A percentile compares a stretch with the other conserved stretches of the same genome.
Conservation (phyloP, 1,284 basidiomycete species). For the Cryptococcus depauperatus region DNA sequence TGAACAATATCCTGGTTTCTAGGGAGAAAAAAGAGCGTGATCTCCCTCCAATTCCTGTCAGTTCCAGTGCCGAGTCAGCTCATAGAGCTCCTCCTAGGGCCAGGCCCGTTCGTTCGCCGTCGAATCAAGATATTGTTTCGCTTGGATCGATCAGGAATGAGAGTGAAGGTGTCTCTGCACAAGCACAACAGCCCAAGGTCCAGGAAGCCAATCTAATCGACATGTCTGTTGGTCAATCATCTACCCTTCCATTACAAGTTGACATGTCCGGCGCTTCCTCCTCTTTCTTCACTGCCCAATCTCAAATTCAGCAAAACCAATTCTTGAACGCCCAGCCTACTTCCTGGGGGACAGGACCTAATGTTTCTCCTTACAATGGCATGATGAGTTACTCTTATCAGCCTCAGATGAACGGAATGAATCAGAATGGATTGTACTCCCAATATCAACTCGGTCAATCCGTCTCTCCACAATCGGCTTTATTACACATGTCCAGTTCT, state of each 20-base stretch:
- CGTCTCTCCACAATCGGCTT: background rate
- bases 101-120: constrained; percentile 11
- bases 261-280: constrained; percentile 9
- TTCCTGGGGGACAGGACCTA: constrained; percentile 1
- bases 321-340: constrained; percentile 1
- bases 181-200: constrained; percentile 2
- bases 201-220: constrained; percentile 19
- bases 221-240: constrained; percentile 12
- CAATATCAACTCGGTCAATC: background rate
- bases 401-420: background rate
- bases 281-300: background rate
- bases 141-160: constrained; percentile 1
- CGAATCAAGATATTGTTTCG: background rate
- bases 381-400: background rate
- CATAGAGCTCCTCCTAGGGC: constrained; percentile 8
- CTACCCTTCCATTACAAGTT: constrained; percentile 33
- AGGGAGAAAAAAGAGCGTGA: constrained; percentile 18
- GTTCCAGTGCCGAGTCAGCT: background rate
- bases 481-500: background rate
- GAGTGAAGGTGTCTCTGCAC: background rate
- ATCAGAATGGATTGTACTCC: background rate
- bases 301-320: constrained; percentile 4
- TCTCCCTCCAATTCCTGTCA: constrained; percentile 24
- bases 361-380: background rate
- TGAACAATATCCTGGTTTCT: constrained; percentile 24